Evolutionary conservation across 495 filamentous ascomycete genomes (phyloP), one percentile per base, ranked within the genome.

Genomic region (Letharia columbiana): DNA sequence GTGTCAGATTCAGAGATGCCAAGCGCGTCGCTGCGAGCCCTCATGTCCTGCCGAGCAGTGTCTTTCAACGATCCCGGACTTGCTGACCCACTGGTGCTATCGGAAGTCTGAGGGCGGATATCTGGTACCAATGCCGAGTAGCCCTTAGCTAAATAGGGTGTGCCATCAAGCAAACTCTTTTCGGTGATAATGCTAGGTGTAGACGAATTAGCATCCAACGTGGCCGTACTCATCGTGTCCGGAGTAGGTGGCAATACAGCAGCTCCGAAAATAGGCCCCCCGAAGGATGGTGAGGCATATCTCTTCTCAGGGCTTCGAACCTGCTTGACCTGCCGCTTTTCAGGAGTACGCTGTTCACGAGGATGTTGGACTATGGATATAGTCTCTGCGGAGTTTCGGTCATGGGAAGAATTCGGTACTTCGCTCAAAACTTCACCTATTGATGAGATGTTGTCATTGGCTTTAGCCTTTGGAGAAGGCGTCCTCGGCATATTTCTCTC

Each of bases 111-210:
- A 15, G 65, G 52, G 20, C 60, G 67, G 4, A 11, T 35, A 37
- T 63, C 41, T 35, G 68, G 35, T 7, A 61, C 20, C 1, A 63
- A 35, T 18, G 42, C 37, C 4, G 58, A 31, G 40, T 61, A 63
- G 45, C 58, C 64, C 37, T 60, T 67, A 15, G 40, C 37, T 8
- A 41, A 54, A 49, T 60, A 54, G 7, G 65, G 52, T 20, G 54
- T 45, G 28, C 59, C 64, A 56, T 69, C 65, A n/a, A 54, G 56
- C 44, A 68, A 41, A 31, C 67, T 69, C 54, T 69, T 69, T 35
- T 71, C 70, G n/a, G 67, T 68, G 39, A 69, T 39, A 20, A 71
- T 68, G 35, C 70, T 71, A 15, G 63, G 67, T 31, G 68, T 71
- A n/a, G 68, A 69, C n/a, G 67, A 68, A 35, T 59, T 68, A 31